These are phyloP conservation scores for Leccinum boreale DNA, from an alignment of 768 basidiomycete genomes.

Conservation along the genomic window DNA sequence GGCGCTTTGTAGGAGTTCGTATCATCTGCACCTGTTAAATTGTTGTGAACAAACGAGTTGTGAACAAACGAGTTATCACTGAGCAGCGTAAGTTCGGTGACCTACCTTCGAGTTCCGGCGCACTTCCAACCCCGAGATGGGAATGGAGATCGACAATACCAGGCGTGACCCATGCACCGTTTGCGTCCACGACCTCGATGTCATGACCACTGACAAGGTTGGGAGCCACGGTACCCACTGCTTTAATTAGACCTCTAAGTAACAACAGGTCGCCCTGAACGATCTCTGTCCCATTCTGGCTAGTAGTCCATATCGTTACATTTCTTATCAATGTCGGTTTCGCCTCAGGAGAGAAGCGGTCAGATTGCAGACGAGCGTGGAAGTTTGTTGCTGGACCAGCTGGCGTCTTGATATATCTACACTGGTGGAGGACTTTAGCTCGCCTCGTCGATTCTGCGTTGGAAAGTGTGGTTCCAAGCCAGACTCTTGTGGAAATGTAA, in stretches of 20 bases:
- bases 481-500: slow-evolving; percentile 1
- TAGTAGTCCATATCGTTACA: slow-evolving; percentile 83
- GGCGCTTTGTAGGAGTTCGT: slow-evolving; percentile 55
- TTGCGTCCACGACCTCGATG: slow-evolving; percentile 53
- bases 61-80: background rate
- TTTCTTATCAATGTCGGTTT: slow-evolving; percentile 64
- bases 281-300: slow-evolving; percentile 62
- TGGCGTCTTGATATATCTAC: slow-evolving; percentile 38
- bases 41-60: slow-evolving; percentile 1
- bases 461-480: background rate
- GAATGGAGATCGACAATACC: slow-evolving; percentile 54
- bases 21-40: slow-evolving; percentile 45
- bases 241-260: slow-evolving; percentile 64
- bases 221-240: slow-evolving; percentile 46
- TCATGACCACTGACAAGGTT: slow-evolving; percentile 14
- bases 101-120: slow-evolving; percentile 31
- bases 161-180: slow-evolving; percentile 79
- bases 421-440: slow-evolving; percentile 37
- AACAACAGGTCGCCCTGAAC: slow-evolving; percentile 65
- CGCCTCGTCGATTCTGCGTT: slow-evolving; percentile 9
- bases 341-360: slow-evolving; percentile 65
- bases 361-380: slow-evolving; percentile 49
- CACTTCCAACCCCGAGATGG: slow-evolving; percentile 42
- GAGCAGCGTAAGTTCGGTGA: background rate
- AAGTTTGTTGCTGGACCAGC: slow-evolving; percentile 49